A percentile compares a stretch with the other conserved stretches of the same genome.
These are phyloP conservation scores for Fennellomyces sp. DNA, from an alignment of 371 early-diverging fungal species.

Conservation along the genomic window DNA sequence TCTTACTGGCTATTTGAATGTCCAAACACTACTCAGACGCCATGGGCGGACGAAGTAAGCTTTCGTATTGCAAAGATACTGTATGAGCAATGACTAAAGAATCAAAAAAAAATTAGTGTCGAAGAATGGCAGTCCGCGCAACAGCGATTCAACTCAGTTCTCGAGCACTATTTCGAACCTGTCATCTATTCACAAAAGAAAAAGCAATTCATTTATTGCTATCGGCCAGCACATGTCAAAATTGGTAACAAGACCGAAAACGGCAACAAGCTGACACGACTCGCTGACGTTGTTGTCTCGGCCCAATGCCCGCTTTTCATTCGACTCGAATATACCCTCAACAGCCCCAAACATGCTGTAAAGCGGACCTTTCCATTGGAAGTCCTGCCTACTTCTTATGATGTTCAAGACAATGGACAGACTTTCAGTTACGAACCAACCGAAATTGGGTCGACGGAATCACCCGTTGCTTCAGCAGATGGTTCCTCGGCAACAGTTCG, in stretches of 20 bases:
- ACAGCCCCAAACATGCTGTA: conserved; percentile 28
- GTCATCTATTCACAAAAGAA: conserved; percentile 50
- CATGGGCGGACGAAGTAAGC: conserved; percentile 22
- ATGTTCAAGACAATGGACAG: conserved; percentile 35
- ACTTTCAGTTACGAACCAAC: conserved; percentile 62
- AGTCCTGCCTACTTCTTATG: conserved; percentile 61
- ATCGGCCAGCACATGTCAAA: conserved; percentile 63
- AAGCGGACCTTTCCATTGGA: conserved; percentile 58
- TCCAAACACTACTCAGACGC: conserved; percentile 52
- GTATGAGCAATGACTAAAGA: no score
- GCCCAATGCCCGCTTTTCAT: conserved; percentile 67
- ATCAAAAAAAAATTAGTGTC: no score
- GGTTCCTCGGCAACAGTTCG: conserved; percentile 71
- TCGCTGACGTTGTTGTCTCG: conserved; percentile 58
- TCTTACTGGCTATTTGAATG: conserved; percentile 75
- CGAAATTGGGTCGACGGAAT: conserved; percentile 62
- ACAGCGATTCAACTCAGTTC: conserved; percentile 56
- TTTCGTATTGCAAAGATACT: no score
- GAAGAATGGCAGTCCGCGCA: conserved; percentile 53
- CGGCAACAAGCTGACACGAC: conserved; percentile 45
- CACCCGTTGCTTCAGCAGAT: conserved; percentile 73
- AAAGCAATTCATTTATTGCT: conserved; percentile 65
- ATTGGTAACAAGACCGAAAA: conserved; percentile 37
- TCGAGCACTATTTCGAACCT: conserved; percentile 69
- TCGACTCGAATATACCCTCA: conserved; percentile 69